Conservation (phyloP, 2,329 filamentous ascomycete species). For the Falciphora oryzae region DNA sequence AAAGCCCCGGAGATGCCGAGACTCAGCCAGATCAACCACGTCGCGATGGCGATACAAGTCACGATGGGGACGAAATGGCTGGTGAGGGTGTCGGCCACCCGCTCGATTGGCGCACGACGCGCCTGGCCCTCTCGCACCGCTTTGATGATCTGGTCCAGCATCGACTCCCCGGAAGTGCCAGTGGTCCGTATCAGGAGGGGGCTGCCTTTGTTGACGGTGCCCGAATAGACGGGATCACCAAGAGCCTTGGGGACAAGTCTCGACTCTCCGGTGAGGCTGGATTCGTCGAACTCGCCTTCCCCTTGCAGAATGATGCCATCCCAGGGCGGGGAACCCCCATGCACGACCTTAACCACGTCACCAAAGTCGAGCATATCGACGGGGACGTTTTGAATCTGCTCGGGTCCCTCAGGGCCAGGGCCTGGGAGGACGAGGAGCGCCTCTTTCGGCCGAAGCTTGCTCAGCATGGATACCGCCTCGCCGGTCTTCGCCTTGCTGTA, state of each 20-base stretch:
- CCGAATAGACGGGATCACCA: constrained; percentile 63
- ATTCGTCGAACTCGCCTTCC: constrained; percentile 74
- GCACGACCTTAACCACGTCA: constrained; percentile 66
- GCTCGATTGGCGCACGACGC: constrained; percentile 67
- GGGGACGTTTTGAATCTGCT: neutral
- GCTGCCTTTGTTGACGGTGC: constrained; percentile 66
- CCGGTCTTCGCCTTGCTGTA: constrained; percentile 86
- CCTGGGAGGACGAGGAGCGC: constrained; percentile 61
- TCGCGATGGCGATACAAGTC: constrained; percentile 61
- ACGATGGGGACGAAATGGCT: constrained; percentile 72
- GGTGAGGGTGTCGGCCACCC: constrained; percentile 66
- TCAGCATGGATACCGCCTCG: constrained; percentile 50
- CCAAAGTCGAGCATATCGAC: constrained; percentile 71
- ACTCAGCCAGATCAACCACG: constrained; percentile 66
- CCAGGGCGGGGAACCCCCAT: constrained; percentile 78
- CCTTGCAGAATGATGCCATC: constrained; percentile 65
- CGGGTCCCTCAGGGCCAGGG: too few relatives aligned
- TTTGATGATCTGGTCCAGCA: constrained; percentile 74
- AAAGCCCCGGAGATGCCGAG: constrained; percentile 56
- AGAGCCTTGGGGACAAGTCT: constrained; percentile 55
- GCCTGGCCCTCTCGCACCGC: constrained; percentile 74
- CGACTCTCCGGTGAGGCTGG: constrained; percentile 79
- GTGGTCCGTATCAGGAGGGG: constrained; percentile 60
- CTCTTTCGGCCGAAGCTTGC: constrained; percentile 56
- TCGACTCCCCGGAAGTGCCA: constrained; percentile 60